Conservation (phyloP, 73 alveolate species). For the Effrenium voratum region DNA sequence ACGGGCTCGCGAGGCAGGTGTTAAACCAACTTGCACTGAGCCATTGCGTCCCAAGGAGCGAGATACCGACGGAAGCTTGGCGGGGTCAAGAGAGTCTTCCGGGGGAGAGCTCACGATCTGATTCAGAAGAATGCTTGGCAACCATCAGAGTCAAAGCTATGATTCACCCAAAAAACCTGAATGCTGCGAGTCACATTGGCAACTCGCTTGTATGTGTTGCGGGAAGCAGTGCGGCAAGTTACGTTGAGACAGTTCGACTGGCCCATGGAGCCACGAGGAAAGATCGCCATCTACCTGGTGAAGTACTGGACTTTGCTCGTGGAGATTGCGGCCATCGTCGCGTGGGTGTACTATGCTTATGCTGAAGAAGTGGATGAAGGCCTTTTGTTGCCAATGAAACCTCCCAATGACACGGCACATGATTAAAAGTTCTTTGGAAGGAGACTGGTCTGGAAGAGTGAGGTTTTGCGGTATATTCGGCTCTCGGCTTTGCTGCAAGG, state of each 20-base stretch:
- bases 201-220: neutral
- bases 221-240: neutral
- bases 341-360: constrained; percentile 67
- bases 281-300: constrained; percentile 81
- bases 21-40: too few relatives aligned
- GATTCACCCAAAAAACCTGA: too few relatives aligned
- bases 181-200: neutral
- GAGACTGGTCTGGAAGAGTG: neutral
- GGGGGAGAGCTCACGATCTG: too few relatives aligned
- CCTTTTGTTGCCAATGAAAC: neutral
- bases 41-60: too few relatives aligned
- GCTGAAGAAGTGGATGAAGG: constrained; percentile 34
- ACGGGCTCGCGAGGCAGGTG: too few relatives aligned
- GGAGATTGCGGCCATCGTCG: constrained; percentile 39
- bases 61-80: too few relatives aligned
- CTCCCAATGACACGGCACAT: neutral
- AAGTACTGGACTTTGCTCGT: constrained; percentile 78
- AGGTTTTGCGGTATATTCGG: neutral
- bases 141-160: too few relatives aligned
- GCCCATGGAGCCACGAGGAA: constrained; percentile 18
- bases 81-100: too few relatives aligned
- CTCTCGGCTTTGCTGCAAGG: too few relatives aligned
- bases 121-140: too few relatives aligned
- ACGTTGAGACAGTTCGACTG: neutral
- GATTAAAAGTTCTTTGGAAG: neutral